Evolutionary conservation across 306 rosid genomes (phyloP), one percentile per base, ranked within the genome.

Genomic region (Cucurbita maxima): DNA sequence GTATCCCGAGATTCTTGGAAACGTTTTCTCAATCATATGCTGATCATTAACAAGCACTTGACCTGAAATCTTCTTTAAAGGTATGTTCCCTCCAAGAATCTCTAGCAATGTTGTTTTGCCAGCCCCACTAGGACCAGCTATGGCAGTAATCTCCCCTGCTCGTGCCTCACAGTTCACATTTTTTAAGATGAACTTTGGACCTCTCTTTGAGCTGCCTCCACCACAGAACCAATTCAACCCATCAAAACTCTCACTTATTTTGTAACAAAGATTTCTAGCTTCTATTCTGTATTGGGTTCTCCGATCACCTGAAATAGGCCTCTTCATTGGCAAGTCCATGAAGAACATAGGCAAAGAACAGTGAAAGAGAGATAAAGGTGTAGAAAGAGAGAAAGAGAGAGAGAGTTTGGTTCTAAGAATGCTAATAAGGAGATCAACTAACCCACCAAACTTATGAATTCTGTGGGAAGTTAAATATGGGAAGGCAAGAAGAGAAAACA

Each of bases 71-170:
- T 82, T 84, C 52, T 70, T 67, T 0, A 81, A 72, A 16, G 87
- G 72, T 58, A 86, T 80, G 79, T 86, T 88, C 59, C 96, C 98
- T 0, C 94, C 93, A 54, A 93, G 90, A 83, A 86, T 86, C 76
- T 93, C 97, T 20, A 93, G 90, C 86, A 93, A 86, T 1, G 98
- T 93, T 61, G 96, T 88, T 87, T 93, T 93, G 34, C 98, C 98
- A 55, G 98, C 98, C 43, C 98, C 98, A 83, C 98, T 93, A n/a
- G 97, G 98, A 57, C 98, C 98, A 2, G 89, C 98, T 72, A 93
- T 93, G 4, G 96, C 96, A 10, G 99, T 94, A 8, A 94, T 50
- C 76, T 89, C 91, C 44, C 87, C 88, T 40, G 91, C 88, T 83
- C 84, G 87, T 62, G 96, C 97, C 63, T 89, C 96, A 58, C 97